A percentile compares a stretch with the other conserved stretches of the same genome.
Evolutionary conservation across 495 filamentous ascomycete genomes (phyloP).

Genomic region (Aspergillus mulundensis): DNA sequence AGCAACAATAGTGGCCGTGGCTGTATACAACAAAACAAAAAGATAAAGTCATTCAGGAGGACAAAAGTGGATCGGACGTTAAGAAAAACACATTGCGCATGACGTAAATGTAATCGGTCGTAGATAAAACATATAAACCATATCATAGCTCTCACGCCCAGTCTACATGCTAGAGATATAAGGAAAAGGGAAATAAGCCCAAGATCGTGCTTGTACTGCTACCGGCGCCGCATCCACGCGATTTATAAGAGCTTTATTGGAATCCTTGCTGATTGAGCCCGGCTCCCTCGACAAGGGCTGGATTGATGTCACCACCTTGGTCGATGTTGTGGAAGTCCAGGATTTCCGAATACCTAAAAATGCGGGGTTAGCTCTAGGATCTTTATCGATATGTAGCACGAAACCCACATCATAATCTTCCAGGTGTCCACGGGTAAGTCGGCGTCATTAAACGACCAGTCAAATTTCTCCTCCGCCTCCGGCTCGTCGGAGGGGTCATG

Average conservation of each 20-base stretch:
- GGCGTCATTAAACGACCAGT: constrained; percentile 99
- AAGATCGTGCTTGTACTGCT: constrained; percentile 17
- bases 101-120: constrained; percentile 9
- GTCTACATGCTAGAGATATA: constrained; percentile 20
- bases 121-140: constrained; percentile 7
- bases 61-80: neutral
- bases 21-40: constrained; percentile 3
- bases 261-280: constrained; percentile 33
- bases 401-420: constrained; percentile 97
- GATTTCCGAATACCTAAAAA: constrained; percentile 92
- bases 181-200: constrained; percentile 15
- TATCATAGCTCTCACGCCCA: constrained; percentile 16
- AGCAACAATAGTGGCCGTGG: neutral
- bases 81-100: neutral
- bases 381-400: neutral
- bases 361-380: constrained; percentile 16
- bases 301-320: constrained; percentile 42
- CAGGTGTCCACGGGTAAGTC: constrained; percentile 98
- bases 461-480: constrained; percentile 93
- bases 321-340: constrained; percentile 98
- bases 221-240: constrained; percentile 11
- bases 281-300: constrained; percentile 33
- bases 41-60: constrained; percentile 1
- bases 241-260: constrained; percentile 22
- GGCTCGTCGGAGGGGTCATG: constrained; percentile 97